Percentiles rank a stretch among this genome's conserved stretches.
Evolutionary conservation across 208 protist species (phyloP).

Genomic region (Leishmania mexicana): DNA sequence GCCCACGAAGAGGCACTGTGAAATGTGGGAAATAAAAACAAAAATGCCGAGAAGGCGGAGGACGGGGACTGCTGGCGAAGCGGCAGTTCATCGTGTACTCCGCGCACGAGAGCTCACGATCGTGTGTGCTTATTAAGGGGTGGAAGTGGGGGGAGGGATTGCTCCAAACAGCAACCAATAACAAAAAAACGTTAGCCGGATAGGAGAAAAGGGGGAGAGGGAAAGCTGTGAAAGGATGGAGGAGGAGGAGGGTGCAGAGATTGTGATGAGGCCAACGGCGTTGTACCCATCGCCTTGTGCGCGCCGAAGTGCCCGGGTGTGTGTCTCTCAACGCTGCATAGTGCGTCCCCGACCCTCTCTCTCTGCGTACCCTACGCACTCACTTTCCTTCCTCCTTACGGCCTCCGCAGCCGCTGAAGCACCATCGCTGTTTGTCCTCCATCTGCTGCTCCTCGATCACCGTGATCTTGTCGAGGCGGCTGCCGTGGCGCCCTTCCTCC

Average conservation of each 20-base stretch:
- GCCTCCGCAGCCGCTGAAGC: background rate
- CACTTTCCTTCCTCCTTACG: background rate
- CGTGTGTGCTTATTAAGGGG: background rate
- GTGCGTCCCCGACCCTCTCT: background rate
- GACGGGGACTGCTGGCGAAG: conserved; percentile 1
- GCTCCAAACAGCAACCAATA: background rate
- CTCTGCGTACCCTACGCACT: background rate
- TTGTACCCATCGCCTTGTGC: background rate
- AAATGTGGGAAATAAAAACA: conserved; percentile 13
- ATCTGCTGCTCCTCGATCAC: conserved; percentile 38
- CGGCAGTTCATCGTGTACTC: background rate
- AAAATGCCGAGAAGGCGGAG: background rate
- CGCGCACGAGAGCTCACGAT: background rate
- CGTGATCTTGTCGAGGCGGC: conserved; percentile 68
- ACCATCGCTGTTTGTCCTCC: background rate
- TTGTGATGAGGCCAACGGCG: background rate
- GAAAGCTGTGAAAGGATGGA: background rate
- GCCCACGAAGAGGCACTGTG: background rate
- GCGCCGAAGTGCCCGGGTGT: too few relatives aligned
- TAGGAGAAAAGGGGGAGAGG: background rate
- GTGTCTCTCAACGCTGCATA: background rate
- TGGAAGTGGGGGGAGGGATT: too few relatives aligned
- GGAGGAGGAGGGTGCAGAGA: background rate
- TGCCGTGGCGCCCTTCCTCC: conserved; percentile 65
- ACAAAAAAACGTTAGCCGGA: background rate